Evolutionary conservation across 352 stramenopile species (phyloP), one percentile per base, ranked within the genome.

Genomic region (Hyaloperonospora arabidopsidis): DNA sequence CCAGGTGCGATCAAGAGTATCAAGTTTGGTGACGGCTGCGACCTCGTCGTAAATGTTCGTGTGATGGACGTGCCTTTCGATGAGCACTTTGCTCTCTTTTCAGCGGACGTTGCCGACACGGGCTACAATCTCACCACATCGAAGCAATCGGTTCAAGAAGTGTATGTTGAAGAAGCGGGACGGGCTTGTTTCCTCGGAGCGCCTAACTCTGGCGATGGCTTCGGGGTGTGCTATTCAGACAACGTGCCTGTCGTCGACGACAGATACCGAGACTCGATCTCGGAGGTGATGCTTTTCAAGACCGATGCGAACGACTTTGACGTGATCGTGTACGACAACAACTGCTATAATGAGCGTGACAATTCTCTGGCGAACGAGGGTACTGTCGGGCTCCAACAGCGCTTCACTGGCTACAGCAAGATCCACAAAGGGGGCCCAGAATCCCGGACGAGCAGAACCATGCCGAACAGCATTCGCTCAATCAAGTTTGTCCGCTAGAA

Each of bases 91-190:
- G 69, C 71, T 29, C 43, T 59, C 14, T 39, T 75, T 17, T 64
- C 52, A 5, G 40, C 46, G 17, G 63, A 76, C 44, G 52, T 71
- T 10, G 29, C 38, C 0, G 57, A 68, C 54, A 77, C 72, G 17
- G 67, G 63, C 15, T 76, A 70, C 52, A 65, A 68, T 19, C 25
- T 63, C 29, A 61, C 51, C 18, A 22, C 34, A 10, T 63, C 64
- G 8, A 25, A 66, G 13, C 40, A 65, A 12, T 63, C 65, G 12
- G 67, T 73, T 18, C 55, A 73, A 56, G 58, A 82, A 60, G 15
- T 79, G 0, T 79, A 74, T 45, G 72, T 82, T 5, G 72, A 79
- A 54, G 56, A 65, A 38, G 67, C 68, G n/a, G 72, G 72, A 21
- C 49, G 57, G 8, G 72, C 62, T 5, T 82, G 72, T 41, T 71